Evolutionary conservation across 2,329 filamentous ascomycete species (phyloP), one percentile per base, ranked within the genome.

Genomic region (Trichocomaceae sp.): DNA sequence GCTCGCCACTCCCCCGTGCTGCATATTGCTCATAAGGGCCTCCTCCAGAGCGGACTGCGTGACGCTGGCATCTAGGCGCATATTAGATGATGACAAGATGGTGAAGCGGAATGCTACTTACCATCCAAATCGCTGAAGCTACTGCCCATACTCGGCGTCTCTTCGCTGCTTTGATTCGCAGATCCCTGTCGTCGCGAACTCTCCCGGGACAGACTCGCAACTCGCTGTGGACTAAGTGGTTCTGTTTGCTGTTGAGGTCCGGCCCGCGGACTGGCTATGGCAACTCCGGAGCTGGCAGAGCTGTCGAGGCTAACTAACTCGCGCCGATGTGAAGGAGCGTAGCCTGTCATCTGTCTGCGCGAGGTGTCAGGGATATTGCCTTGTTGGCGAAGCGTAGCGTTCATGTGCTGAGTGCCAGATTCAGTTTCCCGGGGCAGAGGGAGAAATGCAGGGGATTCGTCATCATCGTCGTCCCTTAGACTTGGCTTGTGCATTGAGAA

Each of bases 61-160:
- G 20, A 86, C 79, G 58, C 82, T 83, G 7, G 82, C 77, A 71
- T 83, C 81, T 81, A 13, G 42, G 17, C 17, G 51, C 42, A 17
- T 51, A 35, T 58, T 51, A 56, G 54, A 55, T 5, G 1, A 10
- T 19, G 3, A 35, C n/a, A 26, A 13, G 19, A 12, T n/a, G 8
- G 2, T 3, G 12, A 12, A 26, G 1, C 7, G 23, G 6, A n/a
- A 39, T 19, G 13, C 1, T 4, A 47, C 23, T 9, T 69, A 80
- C 81, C 81, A 64, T 85, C 83, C 35, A 86, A 70, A 65, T 85
- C 83, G 60, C 81, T 84, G 61, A 85, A 85, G 54, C 81, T 84
- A 58, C 82, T 84, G 0, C 83, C 83, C 79, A 83, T 83, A 58
- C 80, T 83, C 2, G 80, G 80, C 9, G 78, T 80, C 12, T 79